Conservation (phyloP, 768 basidiomycete genomes). For the Trametes cingulata region DNA sequence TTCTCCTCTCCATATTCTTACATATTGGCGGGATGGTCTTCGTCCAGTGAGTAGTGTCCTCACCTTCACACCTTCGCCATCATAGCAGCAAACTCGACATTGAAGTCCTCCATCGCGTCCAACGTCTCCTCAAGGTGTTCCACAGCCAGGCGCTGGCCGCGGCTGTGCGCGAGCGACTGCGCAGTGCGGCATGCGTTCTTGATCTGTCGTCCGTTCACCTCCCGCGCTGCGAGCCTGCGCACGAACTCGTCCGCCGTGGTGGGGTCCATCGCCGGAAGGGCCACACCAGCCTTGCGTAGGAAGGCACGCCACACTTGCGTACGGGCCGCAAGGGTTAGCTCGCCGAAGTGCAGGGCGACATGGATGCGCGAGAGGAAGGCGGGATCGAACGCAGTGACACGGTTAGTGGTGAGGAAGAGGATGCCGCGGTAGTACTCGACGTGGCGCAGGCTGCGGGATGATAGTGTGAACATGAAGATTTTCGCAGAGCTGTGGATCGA, state of each 20-base stretch:
- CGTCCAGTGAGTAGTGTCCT: too few relatives aligned
- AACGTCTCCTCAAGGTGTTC: conserved; percentile 57
- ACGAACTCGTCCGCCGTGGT: conserved; percentile 42
- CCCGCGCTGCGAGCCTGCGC: conserved; percentile 44
- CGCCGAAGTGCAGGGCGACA: conserved; percentile 42
- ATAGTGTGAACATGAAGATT: too few relatives aligned
- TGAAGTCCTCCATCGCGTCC: conserved; percentile 57
- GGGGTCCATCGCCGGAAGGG: conserved; percentile 7
- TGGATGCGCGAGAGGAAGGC: conserved; percentile 70
- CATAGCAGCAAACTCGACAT: conserved; percentile 22
- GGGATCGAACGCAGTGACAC: conserved; percentile 57
- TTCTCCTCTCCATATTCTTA: too few relatives aligned
- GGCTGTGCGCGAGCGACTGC: conserved; percentile 53
- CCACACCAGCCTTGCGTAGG: conserved; percentile 25
- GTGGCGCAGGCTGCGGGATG: conserved; percentile 28
- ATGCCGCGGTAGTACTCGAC: conserved; percentile 40
- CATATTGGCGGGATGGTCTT: too few relatives aligned
- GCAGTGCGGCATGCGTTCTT: conserved; percentile 70
- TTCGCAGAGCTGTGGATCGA: neutral
- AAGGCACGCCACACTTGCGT: conserved; percentile 31
- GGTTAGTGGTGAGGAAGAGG: conserved; percentile 43
- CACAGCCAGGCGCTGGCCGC: conserved; percentile 45
- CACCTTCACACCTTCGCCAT: neutral
- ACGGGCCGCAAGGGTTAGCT: conserved; percentile 28
- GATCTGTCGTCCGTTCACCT: conserved; percentile 65